Percentiles rank a stretch among this genome's conserved stretches.
Evolutionary conservation across 2,329 filamentous ascomycete genomes (phyloP).

Genomic region (Penicillium sp.): DNA sequence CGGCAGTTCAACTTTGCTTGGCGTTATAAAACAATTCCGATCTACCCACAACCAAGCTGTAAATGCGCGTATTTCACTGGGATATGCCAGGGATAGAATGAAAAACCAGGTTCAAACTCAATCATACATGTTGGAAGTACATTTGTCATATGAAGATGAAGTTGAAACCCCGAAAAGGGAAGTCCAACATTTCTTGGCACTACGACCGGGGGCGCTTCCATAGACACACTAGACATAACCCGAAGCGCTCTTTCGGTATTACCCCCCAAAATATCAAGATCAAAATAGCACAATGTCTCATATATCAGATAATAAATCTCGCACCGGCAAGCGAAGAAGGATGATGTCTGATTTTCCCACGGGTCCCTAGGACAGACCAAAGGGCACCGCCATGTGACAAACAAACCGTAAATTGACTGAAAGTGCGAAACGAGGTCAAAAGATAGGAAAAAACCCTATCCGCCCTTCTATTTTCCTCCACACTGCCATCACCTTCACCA

Average conservation of each 20-base stretch:
- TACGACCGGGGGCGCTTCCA: not conserved
- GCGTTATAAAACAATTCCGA: not conserved
- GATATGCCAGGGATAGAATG: not conserved
- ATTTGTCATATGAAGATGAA: not conserved
- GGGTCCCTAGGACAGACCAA: too few relatives aligned
- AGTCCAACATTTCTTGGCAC: not conserved
- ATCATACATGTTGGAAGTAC: accelerated
- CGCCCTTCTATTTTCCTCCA: too few relatives aligned
- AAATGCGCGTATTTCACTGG: not conserved
- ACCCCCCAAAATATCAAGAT: accelerated
- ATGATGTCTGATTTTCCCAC: not conserved
- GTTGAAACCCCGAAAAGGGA: not conserved
- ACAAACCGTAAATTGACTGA: too few relatives aligned
- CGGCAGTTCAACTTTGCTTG: not conserved
- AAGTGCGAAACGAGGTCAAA: too few relatives aligned
- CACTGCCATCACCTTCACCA: too few relatives aligned
- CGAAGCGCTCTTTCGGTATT: not conserved
- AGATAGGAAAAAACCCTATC: too few relatives aligned
- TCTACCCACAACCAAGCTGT: not conserved
- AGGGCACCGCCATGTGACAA: too few relatives aligned
- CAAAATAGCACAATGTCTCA: not conserved
- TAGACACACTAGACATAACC: not conserved
- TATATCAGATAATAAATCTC: too few relatives aligned
- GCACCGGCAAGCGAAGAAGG: not conserved
- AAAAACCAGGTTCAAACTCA: not conserved